Conservation (phyloP, 1,284 basidiomycete species). For the Apiotrichum brassicae region DNA sequence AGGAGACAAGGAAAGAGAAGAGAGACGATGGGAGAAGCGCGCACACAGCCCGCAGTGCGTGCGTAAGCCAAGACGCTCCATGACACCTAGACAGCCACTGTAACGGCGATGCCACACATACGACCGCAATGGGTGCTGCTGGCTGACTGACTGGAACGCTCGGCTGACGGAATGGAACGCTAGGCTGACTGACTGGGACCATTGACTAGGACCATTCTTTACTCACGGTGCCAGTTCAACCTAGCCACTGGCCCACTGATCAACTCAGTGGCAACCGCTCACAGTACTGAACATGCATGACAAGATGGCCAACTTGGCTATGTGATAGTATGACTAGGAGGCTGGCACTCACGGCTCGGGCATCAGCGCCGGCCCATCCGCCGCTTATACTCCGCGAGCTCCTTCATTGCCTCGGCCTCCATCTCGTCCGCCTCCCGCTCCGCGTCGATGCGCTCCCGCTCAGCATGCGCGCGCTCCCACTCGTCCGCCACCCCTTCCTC, state of each 20-base stretch:
- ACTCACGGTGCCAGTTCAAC: too few species aligned
- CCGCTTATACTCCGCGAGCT: slow-evolving; percentile 36
- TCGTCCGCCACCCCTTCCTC: slow-evolving; percentile 52
- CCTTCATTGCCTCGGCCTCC: slow-evolving; percentile 38
- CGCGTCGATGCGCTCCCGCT: slow-evolving; percentile 26
- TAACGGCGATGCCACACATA: neutral
- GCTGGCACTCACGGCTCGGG: too few species aligned
- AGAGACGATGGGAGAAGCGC: neutral
- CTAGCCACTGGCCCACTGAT: too few species aligned
- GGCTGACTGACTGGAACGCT: too few species aligned
- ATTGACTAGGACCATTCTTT: too few species aligned
- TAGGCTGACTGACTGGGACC: too few species aligned
- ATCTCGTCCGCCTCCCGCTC: slow-evolving; percentile 32
- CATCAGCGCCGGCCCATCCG: slow-evolving; percentile 18
- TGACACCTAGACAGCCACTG: neutral
- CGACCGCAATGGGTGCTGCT: neutral
- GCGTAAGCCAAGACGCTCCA: neutral
- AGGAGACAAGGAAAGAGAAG: neutral
- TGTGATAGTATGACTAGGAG: neutral
- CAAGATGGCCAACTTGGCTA: too few species aligned
- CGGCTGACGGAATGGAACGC: too few species aligned
- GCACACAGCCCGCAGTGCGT: neutral
- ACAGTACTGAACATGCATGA: too few species aligned
- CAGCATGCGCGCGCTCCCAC: slow-evolving; percentile 25
- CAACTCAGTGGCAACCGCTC: too few species aligned